phyloP scores from a whole-genome alignment of 306 rosid species.

The Lupinus albus region DNA sequence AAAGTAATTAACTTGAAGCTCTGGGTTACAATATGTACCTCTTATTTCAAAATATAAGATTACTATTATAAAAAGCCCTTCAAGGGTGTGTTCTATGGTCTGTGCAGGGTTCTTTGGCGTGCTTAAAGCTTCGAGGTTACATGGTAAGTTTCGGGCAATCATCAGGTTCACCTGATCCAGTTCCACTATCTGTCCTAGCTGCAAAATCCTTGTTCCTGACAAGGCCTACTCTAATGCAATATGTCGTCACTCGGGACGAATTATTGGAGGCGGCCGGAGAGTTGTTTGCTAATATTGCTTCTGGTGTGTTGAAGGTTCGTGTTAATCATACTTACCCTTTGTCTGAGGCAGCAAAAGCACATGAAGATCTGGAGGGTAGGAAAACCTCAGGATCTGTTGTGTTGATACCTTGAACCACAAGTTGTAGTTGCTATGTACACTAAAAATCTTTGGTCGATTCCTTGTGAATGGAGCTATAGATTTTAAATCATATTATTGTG shows the following conservation, averaged over 20 bases:
- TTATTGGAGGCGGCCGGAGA: constrained; percentile 73
- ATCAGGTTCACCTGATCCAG: constrained; percentile 83
- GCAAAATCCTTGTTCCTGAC: constrained; percentile 78
- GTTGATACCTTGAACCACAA: constrained; percentile 60
- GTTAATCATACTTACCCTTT: constrained; percentile 82
- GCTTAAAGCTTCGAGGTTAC: constrained; percentile 72
- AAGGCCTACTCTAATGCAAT: constrained; percentile 71
- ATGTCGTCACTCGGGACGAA: constrained; percentile 62
- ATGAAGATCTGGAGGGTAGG: constrained; percentile 72
- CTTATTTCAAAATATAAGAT: background rate
- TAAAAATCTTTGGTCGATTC: constrained; percentile 7
- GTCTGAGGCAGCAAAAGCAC: constrained; percentile 80
- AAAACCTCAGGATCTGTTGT: constrained; percentile 83
- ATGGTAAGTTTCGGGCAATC: constrained; percentile 92
- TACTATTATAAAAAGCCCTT: background rate
- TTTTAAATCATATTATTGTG: background rate
- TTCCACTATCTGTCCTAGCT: constrained; percentile 72
- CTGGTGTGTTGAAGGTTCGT: constrained; percentile 67
- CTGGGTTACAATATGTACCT: background rate
- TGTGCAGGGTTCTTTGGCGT: constrained; percentile 76
- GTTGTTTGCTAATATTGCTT: constrained; percentile 60
- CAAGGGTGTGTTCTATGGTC: background rate
- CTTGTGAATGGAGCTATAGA: constrained; percentile 4
- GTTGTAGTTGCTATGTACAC: background rate
- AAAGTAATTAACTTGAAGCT: background rate